These are phyloP conservation scores for Geosiphon pyriformis DNA, from an alignment of 192 early-diverging fungal genomes.

Conservation along the genomic window DNA sequence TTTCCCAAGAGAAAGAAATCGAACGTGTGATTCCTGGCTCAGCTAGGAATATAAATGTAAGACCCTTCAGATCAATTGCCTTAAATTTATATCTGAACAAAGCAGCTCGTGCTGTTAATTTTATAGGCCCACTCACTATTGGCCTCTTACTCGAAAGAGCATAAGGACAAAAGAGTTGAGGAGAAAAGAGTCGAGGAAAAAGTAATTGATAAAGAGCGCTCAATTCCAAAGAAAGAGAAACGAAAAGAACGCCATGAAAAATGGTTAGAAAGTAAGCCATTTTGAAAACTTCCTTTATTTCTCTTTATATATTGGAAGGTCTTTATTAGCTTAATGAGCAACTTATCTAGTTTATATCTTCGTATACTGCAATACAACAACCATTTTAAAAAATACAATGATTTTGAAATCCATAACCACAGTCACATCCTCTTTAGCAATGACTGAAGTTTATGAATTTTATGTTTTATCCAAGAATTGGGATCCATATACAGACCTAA, in stretches of 20 bases:
- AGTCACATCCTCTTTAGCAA: too few relatives aligned
- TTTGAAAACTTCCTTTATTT: too few relatives aligned
- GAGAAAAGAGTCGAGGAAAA: too few relatives aligned
- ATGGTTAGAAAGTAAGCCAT: slow-evolving; percentile 1
- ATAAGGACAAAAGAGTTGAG: too few relatives aligned
- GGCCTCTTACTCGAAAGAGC: background rate
- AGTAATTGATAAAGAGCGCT: background rate
- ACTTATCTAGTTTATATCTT: background rate
- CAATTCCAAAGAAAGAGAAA: slow-evolving; percentile 5
- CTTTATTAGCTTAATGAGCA: background rate
- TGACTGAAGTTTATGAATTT: too few relatives aligned
- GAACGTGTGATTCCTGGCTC: background rate
- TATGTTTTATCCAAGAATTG: too few relatives aligned
- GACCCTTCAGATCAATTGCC: background rate
- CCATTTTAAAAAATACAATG: too few relatives aligned
- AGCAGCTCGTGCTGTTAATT: background rate
- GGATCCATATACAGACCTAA: too few relatives aligned
- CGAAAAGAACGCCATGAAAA: background rate
- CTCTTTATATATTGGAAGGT: too few relatives aligned
- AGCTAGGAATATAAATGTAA: background rate
- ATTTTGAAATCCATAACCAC: too few relatives aligned
- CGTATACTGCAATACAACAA: background rate
- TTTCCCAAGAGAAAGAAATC: background rate
- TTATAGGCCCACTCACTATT: background rate
- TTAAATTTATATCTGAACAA: background rate